These are phyloP conservation scores for Dacryopinax primogenitus DNA, from an alignment of 768 basidiomycete genomes.

Conservation along the genomic window DNA sequence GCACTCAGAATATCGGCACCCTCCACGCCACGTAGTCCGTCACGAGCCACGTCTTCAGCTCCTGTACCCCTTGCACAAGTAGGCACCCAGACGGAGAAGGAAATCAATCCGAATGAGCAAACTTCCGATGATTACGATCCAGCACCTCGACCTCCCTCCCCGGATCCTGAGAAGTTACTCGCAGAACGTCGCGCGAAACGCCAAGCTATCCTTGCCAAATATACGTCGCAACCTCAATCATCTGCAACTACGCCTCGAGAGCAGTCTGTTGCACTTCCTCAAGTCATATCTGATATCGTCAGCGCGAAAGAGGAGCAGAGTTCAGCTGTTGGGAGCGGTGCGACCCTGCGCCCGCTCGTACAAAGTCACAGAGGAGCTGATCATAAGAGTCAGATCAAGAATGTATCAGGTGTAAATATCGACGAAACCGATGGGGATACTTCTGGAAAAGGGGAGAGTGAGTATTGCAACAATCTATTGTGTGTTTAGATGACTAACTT, in stretches of 20 bases:
- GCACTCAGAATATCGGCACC: slow-evolving; percentile 54
- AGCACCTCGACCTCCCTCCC: slow-evolving; percentile 35
- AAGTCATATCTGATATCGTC: slow-evolving; percentile 50
- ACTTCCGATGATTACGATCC: slow-evolving; percentile 39
- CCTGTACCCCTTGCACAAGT: slow-evolving; percentile 15
- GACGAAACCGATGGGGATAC: slow-evolving; percentile 20
- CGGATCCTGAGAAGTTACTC: slow-evolving; percentile 48
- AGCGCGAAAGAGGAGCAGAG: slow-evolving; percentile 44
- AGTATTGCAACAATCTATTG: slow-evolving; percentile 10
- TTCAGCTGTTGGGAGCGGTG: slow-evolving; percentile 17
- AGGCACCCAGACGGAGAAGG: slow-evolving; percentile 9
- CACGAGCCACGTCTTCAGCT: slow-evolving; percentile 22
- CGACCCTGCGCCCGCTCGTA: slow-evolving; percentile 26
- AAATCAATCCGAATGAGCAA: slow-evolving; percentile 10
- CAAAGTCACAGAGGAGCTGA: slow-evolving; percentile 30
- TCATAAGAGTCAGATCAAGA: slow-evolving; percentile 7
- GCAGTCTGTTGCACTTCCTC: slow-evolving; percentile 36
- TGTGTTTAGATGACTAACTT: not conserved
- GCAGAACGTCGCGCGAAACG: slow-evolving; percentile 57
- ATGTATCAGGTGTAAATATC: not conserved
- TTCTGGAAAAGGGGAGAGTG: slow-evolving; percentile 14
- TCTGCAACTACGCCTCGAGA: slow-evolving; percentile 28
- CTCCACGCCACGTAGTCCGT: slow-evolving; percentile 23
- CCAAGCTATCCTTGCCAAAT: slow-evolving; percentile 69
- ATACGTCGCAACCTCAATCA: slow-evolving; percentile 28